Conservation (phyloP, 306 rosid genomes). For the Citrullus mucosospermus region DNA sequence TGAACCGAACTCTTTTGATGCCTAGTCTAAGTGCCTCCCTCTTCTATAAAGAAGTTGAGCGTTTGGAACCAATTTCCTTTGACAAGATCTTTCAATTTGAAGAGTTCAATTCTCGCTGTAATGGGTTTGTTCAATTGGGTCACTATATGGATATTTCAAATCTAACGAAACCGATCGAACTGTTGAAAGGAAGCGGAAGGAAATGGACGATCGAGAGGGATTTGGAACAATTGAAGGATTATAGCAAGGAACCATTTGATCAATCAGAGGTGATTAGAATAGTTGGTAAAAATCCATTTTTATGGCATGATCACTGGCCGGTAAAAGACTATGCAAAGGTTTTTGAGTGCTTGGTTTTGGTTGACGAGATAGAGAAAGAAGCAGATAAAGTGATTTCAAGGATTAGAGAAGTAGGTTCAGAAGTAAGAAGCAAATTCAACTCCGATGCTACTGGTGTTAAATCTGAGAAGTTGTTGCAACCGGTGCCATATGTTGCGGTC, state of each 20-base stretch:
- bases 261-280: constrained; percentile 45
- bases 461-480: not conserved
- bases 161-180: constrained; percentile 33
- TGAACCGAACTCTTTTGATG: constrained; percentile 77
- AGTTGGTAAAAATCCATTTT: constrained; percentile 77
- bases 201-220: constrained; percentile 78
- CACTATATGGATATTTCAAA: constrained; percentile 29
- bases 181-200: constrained; percentile 90
- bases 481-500: constrained; percentile 57
- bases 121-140: constrained; percentile 53
- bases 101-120: constrained; percentile 51
- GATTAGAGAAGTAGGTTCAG: constrained; percentile 44
- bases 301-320: constrained; percentile 99
- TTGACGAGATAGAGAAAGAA: constrained; percentile 51
- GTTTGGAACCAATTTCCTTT: constrained; percentile 56
- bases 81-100: constrained; percentile 65
- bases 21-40: constrained; percentile 88
- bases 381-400: constrained; percentile 55
- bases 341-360: constrained; percentile 70
- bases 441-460: not conserved
- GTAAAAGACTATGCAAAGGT: constrained; percentile 70
- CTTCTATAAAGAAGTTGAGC: constrained; percentile 77
- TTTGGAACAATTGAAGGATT: constrained; percentile 51
- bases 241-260: constrained; percentile 32
- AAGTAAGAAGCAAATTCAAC: constrained; percentile 11